Evolutionary conservation across 2,329 filamentous ascomycete species (phyloP).

Genomic region (Penicillium crustosum): DNA sequence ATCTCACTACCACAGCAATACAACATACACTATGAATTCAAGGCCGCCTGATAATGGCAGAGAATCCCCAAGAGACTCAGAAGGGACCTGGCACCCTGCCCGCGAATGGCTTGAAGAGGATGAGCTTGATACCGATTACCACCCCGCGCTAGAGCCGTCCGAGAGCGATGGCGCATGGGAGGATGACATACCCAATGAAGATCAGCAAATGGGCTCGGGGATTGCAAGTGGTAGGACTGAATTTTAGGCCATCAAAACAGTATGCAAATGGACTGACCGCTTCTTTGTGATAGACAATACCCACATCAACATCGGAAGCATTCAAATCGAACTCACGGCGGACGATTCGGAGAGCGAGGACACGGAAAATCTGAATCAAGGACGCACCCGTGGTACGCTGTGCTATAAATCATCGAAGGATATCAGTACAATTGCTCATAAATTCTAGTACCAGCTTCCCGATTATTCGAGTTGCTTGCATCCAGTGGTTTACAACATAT

Average conservation of each 20-base stretch:
- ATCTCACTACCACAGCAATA: background rate
- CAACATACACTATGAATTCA: constrained; percentile 33
- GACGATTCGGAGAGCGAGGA: constrained; percentile 41
- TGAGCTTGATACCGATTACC: constrained; percentile 22
- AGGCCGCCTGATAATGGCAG: constrained; percentile 11
- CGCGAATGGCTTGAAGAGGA: constrained; percentile 43
- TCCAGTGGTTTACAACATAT: constrained; percentile 55
- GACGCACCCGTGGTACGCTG: constrained; percentile 27
- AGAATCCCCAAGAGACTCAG: constrained; percentile 26
- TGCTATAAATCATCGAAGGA: too few relatives aligned
- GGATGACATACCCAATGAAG: constrained; percentile 23
- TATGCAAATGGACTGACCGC: background rate
- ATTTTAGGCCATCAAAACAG: background rate
- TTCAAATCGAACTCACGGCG: constrained; percentile 35
- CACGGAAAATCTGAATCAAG: constrained; percentile 32
- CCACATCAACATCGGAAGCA: constrained; percentile 40
- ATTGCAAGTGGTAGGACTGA: constrained; percentile 7
- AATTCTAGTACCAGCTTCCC: constrained; percentile 36
- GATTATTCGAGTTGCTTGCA: constrained; percentile 57
- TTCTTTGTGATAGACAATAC: constrained; percentile 28
- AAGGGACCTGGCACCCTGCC: constrained; percentile 37
- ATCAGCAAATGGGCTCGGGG: constrained; percentile 55
- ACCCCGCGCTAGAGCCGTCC: constrained; percentile 12
- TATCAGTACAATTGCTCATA: constrained; percentile 6
- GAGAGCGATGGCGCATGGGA: constrained; percentile 15